Percentiles rank a stretch among this genome's conserved stretches.
These are phyloP conservation scores for Pythium sukuiense DNA, from an alignment of 352 stramenopile species.

Conservation along the genomic window DNA sequence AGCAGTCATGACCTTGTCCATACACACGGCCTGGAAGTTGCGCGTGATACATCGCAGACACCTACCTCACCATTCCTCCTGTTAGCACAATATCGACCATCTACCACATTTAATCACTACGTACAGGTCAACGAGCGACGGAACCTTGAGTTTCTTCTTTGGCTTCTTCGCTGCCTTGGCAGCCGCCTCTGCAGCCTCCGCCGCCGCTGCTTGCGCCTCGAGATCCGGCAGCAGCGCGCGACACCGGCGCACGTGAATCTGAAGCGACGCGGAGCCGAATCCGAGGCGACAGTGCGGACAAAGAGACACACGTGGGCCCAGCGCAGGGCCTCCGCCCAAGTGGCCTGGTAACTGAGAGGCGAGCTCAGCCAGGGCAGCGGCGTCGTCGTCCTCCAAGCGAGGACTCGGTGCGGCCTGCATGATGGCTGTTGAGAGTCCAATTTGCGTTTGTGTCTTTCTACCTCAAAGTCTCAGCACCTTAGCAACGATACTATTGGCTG, in stretches of 20 bases:
- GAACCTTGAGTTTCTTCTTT: constrained; percentile 38
- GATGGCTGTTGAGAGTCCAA: neutral
- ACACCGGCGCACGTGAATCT: constrained; percentile 65
- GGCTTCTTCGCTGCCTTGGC: constrained; percentile 18
- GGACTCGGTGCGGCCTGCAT: constrained; percentile 13
- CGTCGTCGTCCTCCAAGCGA: constrained; percentile 36
- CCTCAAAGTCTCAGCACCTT: neutral
- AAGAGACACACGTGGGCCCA: constrained; percentile 21
- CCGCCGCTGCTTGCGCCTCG: constrained; percentile 30
- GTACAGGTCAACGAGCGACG: constrained; percentile 62
- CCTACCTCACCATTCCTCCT: constrained; percentile 23
- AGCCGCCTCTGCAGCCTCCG: constrained; percentile 10
- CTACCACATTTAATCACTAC: neutral
- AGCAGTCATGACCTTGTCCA: constrained; percentile 57
- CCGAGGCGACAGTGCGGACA: constrained; percentile 63
- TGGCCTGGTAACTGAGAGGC: constrained; percentile 20
- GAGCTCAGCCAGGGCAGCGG: constrained; percentile 38
- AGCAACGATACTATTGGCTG: neutral
- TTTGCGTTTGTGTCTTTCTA: neutral
- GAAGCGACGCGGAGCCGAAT: constrained; percentile 58
- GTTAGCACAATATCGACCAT: neutral
- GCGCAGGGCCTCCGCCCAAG: constrained; percentile 19
- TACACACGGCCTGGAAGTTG: constrained; percentile 68
- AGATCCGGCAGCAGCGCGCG: constrained; percentile 39
- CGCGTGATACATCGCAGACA: constrained; percentile 62